Conservation (phyloP, 495 filamentous ascomycete species). For the Aspergillus nidulans region DNA sequence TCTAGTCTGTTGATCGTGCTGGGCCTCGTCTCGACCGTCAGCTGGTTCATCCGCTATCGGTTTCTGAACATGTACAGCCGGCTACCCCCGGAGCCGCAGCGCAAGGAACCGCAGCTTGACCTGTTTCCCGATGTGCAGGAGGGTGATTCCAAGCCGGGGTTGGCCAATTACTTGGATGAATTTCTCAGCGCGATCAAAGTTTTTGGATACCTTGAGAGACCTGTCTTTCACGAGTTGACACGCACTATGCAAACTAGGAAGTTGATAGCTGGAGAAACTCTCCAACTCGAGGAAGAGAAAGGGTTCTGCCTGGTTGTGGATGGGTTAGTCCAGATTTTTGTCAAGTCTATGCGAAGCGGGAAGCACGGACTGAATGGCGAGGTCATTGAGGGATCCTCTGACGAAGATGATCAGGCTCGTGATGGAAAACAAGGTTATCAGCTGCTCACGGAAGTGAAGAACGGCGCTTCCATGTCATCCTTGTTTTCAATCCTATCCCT, state of each 20-base stretch:
- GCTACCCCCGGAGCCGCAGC: conserved; percentile 87
- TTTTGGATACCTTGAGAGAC: conserved; percentile 93
- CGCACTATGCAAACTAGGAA: conserved; percentile 97
- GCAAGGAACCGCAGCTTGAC: conserved; percentile 92
- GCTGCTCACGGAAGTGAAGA: conserved; percentile 93
- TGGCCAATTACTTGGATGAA: conserved; percentile 94
- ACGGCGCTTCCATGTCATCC: conserved; percentile 97
- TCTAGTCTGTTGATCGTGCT: conserved; percentile 72
- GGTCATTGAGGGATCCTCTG: conserved; percentile 43
- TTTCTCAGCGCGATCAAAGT: conserved; percentile 99
- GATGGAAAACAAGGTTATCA: conserved; percentile 78
- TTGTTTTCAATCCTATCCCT: conserved; percentile 94
- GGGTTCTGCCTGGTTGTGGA: conserved; percentile 97
- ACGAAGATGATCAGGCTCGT: conserved; percentile 57
- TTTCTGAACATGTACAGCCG: conserved; percentile 93
- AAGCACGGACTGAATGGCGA: conserved; percentile 29
- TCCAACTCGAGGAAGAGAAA: conserved; percentile 94
- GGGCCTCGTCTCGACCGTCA: conserved; percentile 71
- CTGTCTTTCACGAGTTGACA: conserved; percentile 96
- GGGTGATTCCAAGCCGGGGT: conserved; percentile 80
- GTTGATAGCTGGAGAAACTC: conserved; percentile 89
- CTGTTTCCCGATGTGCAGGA: conserved; percentile 91
- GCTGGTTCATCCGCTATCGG: conserved; percentile 91
- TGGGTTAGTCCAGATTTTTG: conserved; percentile 95
- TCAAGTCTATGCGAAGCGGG: conserved; percentile 73